A percentile compares a stretch with the other conserved stretches of the same genome.
These are phyloP conservation scores for Hordeum marinum DNA, from an alignment of 176 grass and related monocot genomes.

Conservation along the genomic window DNA sequence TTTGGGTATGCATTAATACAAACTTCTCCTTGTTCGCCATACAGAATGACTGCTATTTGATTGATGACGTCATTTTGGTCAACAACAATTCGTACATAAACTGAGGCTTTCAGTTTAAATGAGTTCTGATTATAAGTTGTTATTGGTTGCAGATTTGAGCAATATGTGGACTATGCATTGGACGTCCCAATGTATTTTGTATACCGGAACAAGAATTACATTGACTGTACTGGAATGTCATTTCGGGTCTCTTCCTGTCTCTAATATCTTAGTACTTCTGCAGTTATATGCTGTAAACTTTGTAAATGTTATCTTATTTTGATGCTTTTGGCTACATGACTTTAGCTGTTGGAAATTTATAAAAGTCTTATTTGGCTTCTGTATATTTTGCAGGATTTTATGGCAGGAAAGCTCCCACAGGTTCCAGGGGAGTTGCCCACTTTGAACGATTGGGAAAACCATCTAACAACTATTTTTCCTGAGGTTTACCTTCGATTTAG, in stretches of 20 bases:
- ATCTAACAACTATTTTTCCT: constrained; percentile 99
- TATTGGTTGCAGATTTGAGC: constrained; percentile 69
- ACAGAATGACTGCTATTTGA: neutral
- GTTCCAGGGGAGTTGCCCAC: constrained; percentile 88
- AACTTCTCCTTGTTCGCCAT: neutral
- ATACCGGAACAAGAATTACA: constrained; percentile 88
- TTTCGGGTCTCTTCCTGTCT: constrained; percentile 71
- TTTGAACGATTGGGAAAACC: constrained; percentile 98
- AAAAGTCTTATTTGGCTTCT: constrained; percentile 1
- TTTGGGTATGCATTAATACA: constrained; percentile 60
- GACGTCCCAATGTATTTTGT: constrained; percentile 99
- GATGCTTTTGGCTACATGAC: neutral
- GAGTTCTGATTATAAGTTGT: constrained; percentile 24
- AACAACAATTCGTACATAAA: constrained; percentile 18
- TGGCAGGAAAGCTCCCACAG: constrained; percentile 82
- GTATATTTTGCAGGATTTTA: constrained; percentile 77
- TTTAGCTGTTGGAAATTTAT: constrained; percentile 9
- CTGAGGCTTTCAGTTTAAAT: constrained; percentile 11
- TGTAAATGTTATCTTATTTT: neutral
- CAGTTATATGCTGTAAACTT: constrained; percentile 1
- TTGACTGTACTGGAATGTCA: constrained; percentile 93
- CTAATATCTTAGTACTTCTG: constrained; percentile 1
- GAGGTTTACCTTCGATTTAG: constrained; percentile 49
- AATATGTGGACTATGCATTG: constrained; percentile 90
- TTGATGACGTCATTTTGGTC: neutral